phyloP scores from a whole-genome alignment of 345 rosid species.

The Gossypium bickii region DNA sequence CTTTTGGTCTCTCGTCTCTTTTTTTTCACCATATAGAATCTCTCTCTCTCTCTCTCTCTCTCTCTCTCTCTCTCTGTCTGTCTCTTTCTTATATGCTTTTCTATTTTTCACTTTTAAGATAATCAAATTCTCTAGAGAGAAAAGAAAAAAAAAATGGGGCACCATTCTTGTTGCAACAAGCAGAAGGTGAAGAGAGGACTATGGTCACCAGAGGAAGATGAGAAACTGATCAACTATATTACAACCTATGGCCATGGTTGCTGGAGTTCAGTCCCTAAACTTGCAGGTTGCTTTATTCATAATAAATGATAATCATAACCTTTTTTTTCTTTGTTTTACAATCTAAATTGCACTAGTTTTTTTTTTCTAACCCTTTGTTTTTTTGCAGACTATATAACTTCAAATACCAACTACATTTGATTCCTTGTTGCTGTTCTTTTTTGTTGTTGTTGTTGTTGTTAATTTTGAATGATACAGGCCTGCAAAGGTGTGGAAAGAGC shows the following conservation, averaged over 20 bases:
- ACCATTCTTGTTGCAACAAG: constrained; percentile 98
- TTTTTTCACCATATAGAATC: neutral
- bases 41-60: neutral
- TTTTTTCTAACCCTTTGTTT: neutral
- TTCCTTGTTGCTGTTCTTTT: neutral
- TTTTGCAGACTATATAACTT: constrained; percentile 7
- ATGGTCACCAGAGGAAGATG: constrained; percentile 99
- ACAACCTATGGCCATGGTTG: constrained; percentile 91
- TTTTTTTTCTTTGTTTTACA: neutral
- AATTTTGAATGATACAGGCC: constrained; percentile 37
- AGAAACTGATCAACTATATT: constrained; percentile 89
- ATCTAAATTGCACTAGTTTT: neutral
- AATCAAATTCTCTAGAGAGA: constrained; percentile 13
- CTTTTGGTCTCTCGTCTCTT: neutral
- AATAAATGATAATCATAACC: neutral
- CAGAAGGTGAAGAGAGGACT: constrained; percentile 97
- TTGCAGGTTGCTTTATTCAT: constrained; percentile 47
- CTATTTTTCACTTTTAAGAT: constrained; percentile 19
- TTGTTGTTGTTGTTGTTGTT: neutral
- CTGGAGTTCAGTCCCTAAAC: constrained; percentile 98
- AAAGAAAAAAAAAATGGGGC: constrained; percentile 56
- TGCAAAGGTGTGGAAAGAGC: constrained; percentile 96
- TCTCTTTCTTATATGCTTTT: constrained; percentile 9
- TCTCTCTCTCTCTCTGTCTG: neutral
- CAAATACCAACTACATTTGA: constrained; percentile 9